Conservation (phyloP, 371 early-diverging fungal genomes). For the Apophysomyces variabilis region DNA sequence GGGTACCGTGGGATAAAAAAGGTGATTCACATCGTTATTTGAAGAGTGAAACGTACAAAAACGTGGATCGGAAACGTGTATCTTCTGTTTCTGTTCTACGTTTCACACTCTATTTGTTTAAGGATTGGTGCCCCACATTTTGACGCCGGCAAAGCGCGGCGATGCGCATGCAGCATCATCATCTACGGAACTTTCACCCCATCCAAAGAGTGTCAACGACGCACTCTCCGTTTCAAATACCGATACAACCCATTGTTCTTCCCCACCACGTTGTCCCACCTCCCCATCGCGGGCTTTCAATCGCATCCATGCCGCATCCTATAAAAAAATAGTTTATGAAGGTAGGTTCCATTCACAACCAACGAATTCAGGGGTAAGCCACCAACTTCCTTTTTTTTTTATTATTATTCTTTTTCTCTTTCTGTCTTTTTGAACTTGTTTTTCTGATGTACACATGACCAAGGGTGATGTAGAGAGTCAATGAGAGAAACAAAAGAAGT, state of each 20-base stretch:
- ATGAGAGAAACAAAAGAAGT: too few species aligned
- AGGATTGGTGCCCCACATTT: conserved; percentile 4
- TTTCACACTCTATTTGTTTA: conserved; percentile 5
- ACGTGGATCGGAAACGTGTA: conserved; percentile 9
- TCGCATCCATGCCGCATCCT: conserved; percentile 7
- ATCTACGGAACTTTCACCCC: conserved; percentile 11
- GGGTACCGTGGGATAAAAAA: conserved; percentile 4
- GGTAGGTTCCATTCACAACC: conserved; percentile 8
- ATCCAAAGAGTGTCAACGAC: conserved; percentile 9
- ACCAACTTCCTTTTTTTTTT: not conserved
- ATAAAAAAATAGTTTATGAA: not conserved
- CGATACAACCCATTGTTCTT: conserved; percentile 10
- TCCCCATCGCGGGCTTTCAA: conserved; percentile 11
- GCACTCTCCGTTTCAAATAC: not conserved
- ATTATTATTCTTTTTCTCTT: not conserved
- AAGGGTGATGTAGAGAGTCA: too few species aligned
- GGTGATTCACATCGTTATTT: conserved; percentile 12
- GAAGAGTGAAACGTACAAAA: conserved; percentile 8
- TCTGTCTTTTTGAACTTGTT: not conserved
- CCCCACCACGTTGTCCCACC: conserved; percentile 6
- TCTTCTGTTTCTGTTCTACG: conserved; percentile 1
- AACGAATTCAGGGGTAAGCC: conserved; percentile 9
- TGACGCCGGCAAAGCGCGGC: conserved; percentile 1
- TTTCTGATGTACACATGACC: too few species aligned
- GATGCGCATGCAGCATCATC: conserved; percentile 12